Base-by-base conservation (phyloP, 2,329 filamentous ascomycete species). In the Cercospora sesami region DNA sequence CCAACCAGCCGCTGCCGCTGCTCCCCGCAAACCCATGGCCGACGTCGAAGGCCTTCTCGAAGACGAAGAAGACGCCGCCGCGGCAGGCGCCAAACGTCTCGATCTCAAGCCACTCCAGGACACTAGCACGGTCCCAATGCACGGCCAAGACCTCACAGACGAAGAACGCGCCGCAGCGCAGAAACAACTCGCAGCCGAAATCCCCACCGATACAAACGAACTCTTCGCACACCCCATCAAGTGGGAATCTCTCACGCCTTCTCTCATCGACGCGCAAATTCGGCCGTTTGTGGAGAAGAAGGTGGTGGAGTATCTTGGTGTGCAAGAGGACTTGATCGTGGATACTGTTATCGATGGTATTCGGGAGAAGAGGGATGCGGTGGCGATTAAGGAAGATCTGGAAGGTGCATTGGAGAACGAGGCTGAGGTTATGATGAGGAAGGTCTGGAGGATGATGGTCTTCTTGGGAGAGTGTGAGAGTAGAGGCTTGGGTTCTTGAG, bases 201-300 rank as follows among this genome's bases (percentile, higher is more conserved):
- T 99, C 71, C 95, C 95, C 0, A 90, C 89, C 14, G 91, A 95
- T 76, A 92, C 91, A 78, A 89, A 91, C 2, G 93, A 92, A 0
- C 84, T 99, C 3, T 99, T 94, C 92, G 87, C 86, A n/a, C 98
- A 93, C 92, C 83, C 90, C 18, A 89, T 99, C 78, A 91, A 94
- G 75, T 99, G 95, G 95, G 91, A 96, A 62, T 92, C 89, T 80
- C 86, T 99, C 78, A 92, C 96, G 77, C 90, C 95, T 69, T 84
- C 86, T 16, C 86, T 95, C 51, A 88, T 98, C 68, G 87, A 88
- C 69, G 91, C 96, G 71, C 94, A 97, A 78, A 87, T 99, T 73
- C 89, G 91, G 76, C 94, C 94, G 31, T 99, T 97, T 81, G 92
- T 98, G 66, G 93, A 97, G 83, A 96, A 96, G 86, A 99, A 98